Evolutionary conservation across 257 asterid genomes (phyloP).

Genomic region (Mitragyna speciosa): DNA sequence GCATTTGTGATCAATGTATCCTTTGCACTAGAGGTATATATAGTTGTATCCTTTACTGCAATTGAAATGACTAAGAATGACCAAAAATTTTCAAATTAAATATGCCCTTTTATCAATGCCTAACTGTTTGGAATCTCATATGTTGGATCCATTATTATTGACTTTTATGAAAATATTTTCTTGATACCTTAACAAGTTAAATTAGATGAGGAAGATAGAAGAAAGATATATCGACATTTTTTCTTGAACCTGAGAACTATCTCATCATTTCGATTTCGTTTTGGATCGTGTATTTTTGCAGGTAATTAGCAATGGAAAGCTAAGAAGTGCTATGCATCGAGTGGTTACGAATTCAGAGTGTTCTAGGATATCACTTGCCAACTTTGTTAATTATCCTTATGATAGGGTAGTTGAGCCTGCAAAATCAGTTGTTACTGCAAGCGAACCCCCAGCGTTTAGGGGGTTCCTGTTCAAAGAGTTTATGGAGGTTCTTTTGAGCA

Average conservation of each 20-base stretch:
- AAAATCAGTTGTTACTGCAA: not conserved
- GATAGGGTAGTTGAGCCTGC: slow-evolving; percentile 4
- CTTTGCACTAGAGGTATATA: not conserved
- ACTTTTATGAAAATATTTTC: too few species aligned
- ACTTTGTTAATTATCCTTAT: not conserved
- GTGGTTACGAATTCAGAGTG: slow-evolving; percentile 13
- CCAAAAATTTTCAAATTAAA: too few species aligned
- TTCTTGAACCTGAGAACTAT: too few species aligned
- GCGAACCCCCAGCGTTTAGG: not conserved
- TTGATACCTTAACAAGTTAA: too few species aligned
- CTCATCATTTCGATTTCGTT: too few species aligned
- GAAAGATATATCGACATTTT: not conserved
- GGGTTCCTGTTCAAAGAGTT: slow-evolving; percentile 9
- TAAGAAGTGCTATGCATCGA: slow-evolving; percentile 6
- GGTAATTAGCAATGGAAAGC: slow-evolving; percentile 12
- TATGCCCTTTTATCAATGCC: too few species aligned
- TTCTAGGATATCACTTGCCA: not conserved
- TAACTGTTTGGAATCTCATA: too few species aligned
- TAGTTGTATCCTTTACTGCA: not conserved
- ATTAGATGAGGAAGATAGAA: too few species aligned
- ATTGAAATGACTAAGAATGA: too few species aligned
- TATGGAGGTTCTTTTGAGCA: not conserved
- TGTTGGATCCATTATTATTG: too few species aligned
- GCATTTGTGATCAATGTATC: not conserved
- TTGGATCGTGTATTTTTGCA: not conserved